Base-by-base conservation (phyloP, 176 grass and related monocot genomes). In the Carex littledalei region DNA sequence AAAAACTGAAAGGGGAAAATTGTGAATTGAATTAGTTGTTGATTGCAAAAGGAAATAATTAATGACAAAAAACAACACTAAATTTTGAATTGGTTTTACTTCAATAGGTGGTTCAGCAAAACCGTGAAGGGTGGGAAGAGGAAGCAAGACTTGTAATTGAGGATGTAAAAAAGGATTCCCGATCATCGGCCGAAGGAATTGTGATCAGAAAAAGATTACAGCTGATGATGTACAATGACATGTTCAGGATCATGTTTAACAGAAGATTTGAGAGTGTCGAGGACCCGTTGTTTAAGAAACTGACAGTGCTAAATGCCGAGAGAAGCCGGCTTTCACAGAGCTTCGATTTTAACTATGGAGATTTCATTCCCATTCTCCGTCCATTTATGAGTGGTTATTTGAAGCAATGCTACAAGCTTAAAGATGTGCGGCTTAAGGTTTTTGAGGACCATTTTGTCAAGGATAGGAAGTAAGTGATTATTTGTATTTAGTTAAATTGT, bases 241-340 rank as follows among this genome's bases (percentile, higher is more conserved):
- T 98, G 95, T 98, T 93, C 84, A 88, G 95, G 68, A 98, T 98
- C 93, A 98, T 98, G 95, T 98, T 98, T 84, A 88, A 94, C 86
- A 66, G 89, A 1, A 34, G 95, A 0, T 98, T 98, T 84, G 89
- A 90, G n/a, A 80, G 83, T 76, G 88, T 90, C 2, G 34, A 87
- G 6, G 92, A 98, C 50, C 85, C 92, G 21, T 87, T 98, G 18
- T 98, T 94, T 74, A 93, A 93, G 88, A 88, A 98, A 88, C 88
- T 98, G 82, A 98, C 87, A 57, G 89, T 91, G 3, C 67, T 91
- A 49, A 98, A 98, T 81, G 92, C 89, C 24, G 95, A 98, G 91
- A 80, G 95, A 26, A 94, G 92, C 85, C 71, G 85, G 26, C 85
- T 90, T 4, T 86, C 89, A 5, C 89, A 90, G 74, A 90, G 89